phyloP scores from a whole-genome alignment of 2,329 filamentous ascomycete genomes.

The Cryphonectria naterciae region DNA sequence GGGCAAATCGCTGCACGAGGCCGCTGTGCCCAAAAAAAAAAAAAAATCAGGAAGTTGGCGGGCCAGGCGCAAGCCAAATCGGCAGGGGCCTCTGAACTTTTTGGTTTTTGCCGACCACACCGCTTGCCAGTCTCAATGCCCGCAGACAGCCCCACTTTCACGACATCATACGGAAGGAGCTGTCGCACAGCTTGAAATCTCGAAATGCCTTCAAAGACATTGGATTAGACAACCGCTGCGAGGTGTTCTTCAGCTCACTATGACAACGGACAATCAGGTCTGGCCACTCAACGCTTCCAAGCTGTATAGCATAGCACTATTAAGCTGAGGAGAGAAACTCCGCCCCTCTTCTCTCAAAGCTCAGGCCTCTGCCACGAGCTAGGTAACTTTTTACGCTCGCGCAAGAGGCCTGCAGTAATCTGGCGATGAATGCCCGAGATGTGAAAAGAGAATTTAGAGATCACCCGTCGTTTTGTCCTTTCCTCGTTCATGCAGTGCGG shows the following conservation, averaged over 20 bases:
- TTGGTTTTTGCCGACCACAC: constrained; percentile 24
- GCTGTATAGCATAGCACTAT: neutral
- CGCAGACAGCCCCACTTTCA: neutral
- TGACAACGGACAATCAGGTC: neutral
- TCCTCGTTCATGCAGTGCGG: neutral
- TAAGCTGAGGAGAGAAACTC: neutral
- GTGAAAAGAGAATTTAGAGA: neutral
- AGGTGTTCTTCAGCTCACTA: neutral
- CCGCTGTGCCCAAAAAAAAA: constrained; percentile 1
- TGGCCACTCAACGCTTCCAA: neutral
- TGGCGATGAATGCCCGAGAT: neutral
- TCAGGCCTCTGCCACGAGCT: neutral
- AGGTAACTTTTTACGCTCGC: neutral
- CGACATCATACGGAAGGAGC: constrained; percentile 10
- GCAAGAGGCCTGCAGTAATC: neutral
- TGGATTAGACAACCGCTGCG: neutral
- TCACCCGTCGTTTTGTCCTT: neutral
- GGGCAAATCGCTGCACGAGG: neutral
- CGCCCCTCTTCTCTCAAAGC: neutral
- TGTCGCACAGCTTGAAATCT: constrained; percentile 15
- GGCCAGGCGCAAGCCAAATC: neutral
- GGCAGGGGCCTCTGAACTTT: constrained; percentile 17
- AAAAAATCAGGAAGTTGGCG: constrained; percentile 18
- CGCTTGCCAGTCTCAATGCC: constrained; percentile 17
- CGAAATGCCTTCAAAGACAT: neutral